phyloP scores from a whole-genome alignment of 306 rosid genomes.

The Cucurbita maxima region DNA sequence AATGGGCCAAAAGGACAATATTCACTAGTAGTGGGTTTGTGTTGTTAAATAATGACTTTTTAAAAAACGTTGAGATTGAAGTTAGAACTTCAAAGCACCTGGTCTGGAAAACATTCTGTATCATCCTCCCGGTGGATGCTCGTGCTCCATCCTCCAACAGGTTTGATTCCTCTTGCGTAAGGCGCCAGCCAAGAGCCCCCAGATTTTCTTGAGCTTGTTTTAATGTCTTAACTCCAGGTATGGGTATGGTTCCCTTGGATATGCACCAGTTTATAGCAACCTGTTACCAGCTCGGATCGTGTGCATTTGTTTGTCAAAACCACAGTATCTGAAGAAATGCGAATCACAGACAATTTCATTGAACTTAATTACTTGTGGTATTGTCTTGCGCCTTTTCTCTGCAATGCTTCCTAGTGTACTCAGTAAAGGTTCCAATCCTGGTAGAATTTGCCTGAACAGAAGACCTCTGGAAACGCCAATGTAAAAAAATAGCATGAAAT shows the following conservation, averaged over 20 bases:
- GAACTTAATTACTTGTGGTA: constrained; percentile 44
- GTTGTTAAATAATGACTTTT: too few species aligned
- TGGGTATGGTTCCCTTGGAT: constrained; percentile 67
- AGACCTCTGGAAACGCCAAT: constrained; percentile 31
- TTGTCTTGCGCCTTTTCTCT: constrained; percentile 47
- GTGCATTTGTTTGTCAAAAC: not conserved
- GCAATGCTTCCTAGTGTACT: constrained; percentile 51
- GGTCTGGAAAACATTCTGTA: constrained; percentile 85
- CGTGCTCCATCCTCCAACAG: constrained; percentile 54
- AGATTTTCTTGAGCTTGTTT: constrained; percentile 69
- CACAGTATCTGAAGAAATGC: not conserved
- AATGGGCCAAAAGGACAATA: too few species aligned
- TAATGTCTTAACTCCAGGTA: constrained; percentile 81
- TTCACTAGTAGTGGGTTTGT: too few species aligned
- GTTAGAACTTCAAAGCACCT: constrained; percentile 7
- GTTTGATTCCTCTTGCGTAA: constrained; percentile 42
- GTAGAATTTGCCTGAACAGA: constrained; percentile 73
- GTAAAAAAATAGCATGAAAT: not conserved
- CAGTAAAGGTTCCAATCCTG: constrained; percentile 69
- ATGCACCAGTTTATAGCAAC: constrained; percentile 96
- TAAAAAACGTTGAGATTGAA: not conserved
- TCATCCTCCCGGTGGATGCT: constrained; percentile 61
- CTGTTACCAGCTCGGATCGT: constrained; percentile 13
- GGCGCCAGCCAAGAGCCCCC: constrained; percentile 84
- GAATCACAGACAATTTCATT: not conserved